Conservation (phyloP, 768 basidiomycete genomes). For the Crepidotus variabilis region DNA sequence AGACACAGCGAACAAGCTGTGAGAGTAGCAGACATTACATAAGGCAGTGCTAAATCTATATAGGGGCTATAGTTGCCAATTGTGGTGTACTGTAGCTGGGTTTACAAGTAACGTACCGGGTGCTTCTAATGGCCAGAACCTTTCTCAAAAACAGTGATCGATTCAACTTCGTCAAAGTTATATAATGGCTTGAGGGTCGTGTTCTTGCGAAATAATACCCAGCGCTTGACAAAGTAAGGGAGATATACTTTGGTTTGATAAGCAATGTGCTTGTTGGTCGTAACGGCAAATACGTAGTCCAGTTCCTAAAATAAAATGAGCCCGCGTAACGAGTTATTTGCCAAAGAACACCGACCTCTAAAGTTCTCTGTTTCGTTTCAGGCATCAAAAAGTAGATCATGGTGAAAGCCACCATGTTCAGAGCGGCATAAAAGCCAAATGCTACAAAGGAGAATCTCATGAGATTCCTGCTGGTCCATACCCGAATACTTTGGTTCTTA, state of each 20-base stretch:
- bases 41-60: background rate
- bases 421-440: conserved; percentile 55
- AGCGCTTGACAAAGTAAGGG: conserved; percentile 50
- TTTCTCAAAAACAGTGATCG: conserved; percentile 13
- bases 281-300: conserved; percentile 51
- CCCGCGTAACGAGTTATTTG: background rate
- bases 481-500: background rate
- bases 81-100: too few species aligned
- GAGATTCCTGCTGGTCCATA: background rate
- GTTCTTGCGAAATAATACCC: conserved; percentile 33
- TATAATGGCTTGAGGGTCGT: conserved; percentile 42
- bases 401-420: conserved; percentile 45
- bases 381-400: conserved; percentile 57
- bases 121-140: conserved; percentile 5
- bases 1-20: background rate
- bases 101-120: too few species aligned
- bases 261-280: conserved; percentile 35
- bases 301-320: conserved; percentile 22
- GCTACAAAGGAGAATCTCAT: conserved; percentile 17
- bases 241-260: conserved; percentile 43
- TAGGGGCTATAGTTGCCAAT: too few species aligned
- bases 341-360: conserved; percentile 23
- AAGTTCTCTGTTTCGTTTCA: conserved; percentile 50
- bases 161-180: conserved; percentile 48
- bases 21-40: background rate